Evolutionary conservation across 306 rosid species (phyloP).

Genomic region (apple (Malus domestica)): ASM211411v1 NC_041797.1:8261001-8261500

Average conservation of each 20-base stretch:
- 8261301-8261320: not conserved
- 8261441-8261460: constrained; percentile 1
- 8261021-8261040: too few species aligned
- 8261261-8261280: not conserved
- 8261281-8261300: not conserved
- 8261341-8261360: not conserved
- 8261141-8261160: not conserved
- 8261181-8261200: not conserved
- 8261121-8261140: too few species aligned
- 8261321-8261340: not conserved
- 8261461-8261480: constrained; percentile 4
- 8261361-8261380: not conserved
- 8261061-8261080: too few species aligned
- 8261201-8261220: not conserved
- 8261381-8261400: not conserved
- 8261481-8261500: not conserved
- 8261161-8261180: not conserved
- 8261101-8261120: too few species aligned
- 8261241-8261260: not conserved
- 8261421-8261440: not conserved
- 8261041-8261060: not conserved
- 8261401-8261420: constrained; percentile 1
- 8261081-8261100: too few species aligned
- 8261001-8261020: too few species aligned
- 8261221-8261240: not conserved